phyloP scores from a whole-genome alignment of 441 rosid genomes.

The Lepidium campestre region DNA sequence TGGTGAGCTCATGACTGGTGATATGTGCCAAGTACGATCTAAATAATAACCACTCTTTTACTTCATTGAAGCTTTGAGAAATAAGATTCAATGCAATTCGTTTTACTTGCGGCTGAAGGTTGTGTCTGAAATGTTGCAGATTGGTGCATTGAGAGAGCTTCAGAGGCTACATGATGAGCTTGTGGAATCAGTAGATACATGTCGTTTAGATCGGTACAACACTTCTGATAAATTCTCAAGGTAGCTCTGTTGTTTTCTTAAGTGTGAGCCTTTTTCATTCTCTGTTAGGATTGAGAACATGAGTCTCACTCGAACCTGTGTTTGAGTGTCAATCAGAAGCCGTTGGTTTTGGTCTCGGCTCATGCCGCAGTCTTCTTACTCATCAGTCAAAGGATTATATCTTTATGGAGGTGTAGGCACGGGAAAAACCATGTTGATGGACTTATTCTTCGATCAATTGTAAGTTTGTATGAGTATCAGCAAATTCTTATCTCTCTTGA shows the following conservation, averaged over 20 bases:
- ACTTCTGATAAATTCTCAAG: conserved; percentile 73
- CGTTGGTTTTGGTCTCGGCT: conserved; percentile 94
- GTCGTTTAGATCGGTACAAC: conserved; percentile 79
- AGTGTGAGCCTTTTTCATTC: background rate
- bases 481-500: background rate
- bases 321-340: conserved; percentile 47
- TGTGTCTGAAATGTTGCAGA: conserved; percentile 40
- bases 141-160: conserved; percentile 74
- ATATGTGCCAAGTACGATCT: conserved; percentile 61
- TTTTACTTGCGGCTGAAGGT: conserved; percentile 24
- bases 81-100: background rate
- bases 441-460: conserved; percentile 81
- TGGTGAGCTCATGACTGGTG: conserved; percentile 89
- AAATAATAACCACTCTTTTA: background rate
- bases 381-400: conserved; percentile 88
- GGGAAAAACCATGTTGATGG: conserved; percentile 99
- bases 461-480: conserved; percentile 33
- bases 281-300: conserved; percentile 13
- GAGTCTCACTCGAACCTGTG: background rate
- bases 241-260: conserved; percentile 24
- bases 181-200: conserved; percentile 69
- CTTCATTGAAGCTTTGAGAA: background rate
- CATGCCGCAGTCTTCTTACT: conserved; percentile 60
- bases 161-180: conserved; percentile 90
- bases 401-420: conserved; percentile 98